Percentiles rank a stretch among this genome's conserved stretches.
phyloP scores from a whole-genome alignment of 2,329 filamentous ascomycete species.

The Epichloe typhina region DNA sequence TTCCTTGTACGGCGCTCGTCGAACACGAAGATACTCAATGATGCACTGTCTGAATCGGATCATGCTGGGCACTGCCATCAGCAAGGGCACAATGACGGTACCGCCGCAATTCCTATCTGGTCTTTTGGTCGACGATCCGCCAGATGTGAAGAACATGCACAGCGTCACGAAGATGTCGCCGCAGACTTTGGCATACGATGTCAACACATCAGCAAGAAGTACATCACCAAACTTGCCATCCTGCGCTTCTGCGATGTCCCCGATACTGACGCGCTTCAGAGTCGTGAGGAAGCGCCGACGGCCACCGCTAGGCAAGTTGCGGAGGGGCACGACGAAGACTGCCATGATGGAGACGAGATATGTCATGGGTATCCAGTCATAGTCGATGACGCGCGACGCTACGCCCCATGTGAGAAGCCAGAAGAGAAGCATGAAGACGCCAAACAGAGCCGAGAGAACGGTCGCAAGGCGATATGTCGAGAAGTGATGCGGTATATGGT shows the following conservation, averaged over 20 bases:
- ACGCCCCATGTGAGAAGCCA: constrained; percentile 68
- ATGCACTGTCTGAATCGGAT: constrained; percentile 88
- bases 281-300: constrained; percentile 64
- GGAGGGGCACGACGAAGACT: constrained; percentile 61
- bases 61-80: constrained; percentile 69
- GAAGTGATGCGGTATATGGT: constrained; percentile 61
- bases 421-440: constrained; percentile 63
- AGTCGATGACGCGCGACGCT: constrained; percentile 54
- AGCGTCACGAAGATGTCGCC: constrained; percentile 78
- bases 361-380: constrained; percentile 76
- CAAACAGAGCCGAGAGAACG: constrained; percentile 59
- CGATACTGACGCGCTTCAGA: constrained; percentile 65
- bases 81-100: constrained; percentile 63
- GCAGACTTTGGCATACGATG: constrained; percentile 85
- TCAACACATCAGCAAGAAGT: constrained; percentile 83
- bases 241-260: constrained; percentile 71
- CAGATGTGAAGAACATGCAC: constrained; percentile 76
- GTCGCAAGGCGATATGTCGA: constrained; percentile 79
- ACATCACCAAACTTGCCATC: constrained; percentile 95
- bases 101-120: constrained; percentile 78
- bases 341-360: constrained; percentile 63
- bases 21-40: constrained; percentile 70
- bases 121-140: constrained; percentile 60
- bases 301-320: constrained; percentile 53
- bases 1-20: constrained; percentile 39